Evolutionary conservation across 257 asterid genomes (phyloP), one percentile per base, ranked within the genome.

Genomic region (Sherardia arvensis): DNA sequence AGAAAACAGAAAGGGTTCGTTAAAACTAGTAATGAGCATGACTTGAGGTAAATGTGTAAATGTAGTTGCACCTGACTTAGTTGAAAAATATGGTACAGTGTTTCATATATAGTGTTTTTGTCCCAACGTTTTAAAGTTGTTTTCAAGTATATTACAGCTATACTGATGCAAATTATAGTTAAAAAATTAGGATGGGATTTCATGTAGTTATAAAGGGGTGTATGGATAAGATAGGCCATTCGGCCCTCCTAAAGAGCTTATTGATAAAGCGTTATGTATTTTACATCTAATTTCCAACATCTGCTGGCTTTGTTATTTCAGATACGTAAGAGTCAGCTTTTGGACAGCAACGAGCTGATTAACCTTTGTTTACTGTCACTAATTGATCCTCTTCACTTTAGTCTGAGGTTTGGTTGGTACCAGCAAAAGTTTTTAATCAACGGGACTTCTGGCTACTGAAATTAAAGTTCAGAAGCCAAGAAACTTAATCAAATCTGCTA

Each of bases 331-430:
- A 54, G 75, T 71, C 64, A 57, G 76, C 79, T 62, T 69, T 80
- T 74, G 79, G 79, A 70, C 66, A 56, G 69, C 71, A 48, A 66
- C 71, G 64, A 40, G 70, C 56, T 81, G 80, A 64, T 69, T 67
- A 62, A 74, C 53, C 49, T 64, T 66, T 83, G 66, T 69, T 76
- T 58, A 71, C 69, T 53, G 33, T 73, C 67, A 71, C 70, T 69
- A 71, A 81, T 83, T 78, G 71, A 78, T 80, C 78, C 70, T 80
- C 72, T 76, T 83, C 82, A 79, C 71, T 81, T 77, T 75, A 84
- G 17, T 53, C n/a, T 84, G 90, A 78, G 81, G 78, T 78, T 68
- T 78, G 80, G 26, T 49, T 49, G 25, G 86, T 77, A 93, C 79
- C 78, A 70, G 80, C 81, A 73, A 85, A 70, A 78, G 71, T 70